phyloP scores from a whole-genome alignment of 2,329 filamentous ascomycete genomes.

The Mariannaea elegans region DNA sequence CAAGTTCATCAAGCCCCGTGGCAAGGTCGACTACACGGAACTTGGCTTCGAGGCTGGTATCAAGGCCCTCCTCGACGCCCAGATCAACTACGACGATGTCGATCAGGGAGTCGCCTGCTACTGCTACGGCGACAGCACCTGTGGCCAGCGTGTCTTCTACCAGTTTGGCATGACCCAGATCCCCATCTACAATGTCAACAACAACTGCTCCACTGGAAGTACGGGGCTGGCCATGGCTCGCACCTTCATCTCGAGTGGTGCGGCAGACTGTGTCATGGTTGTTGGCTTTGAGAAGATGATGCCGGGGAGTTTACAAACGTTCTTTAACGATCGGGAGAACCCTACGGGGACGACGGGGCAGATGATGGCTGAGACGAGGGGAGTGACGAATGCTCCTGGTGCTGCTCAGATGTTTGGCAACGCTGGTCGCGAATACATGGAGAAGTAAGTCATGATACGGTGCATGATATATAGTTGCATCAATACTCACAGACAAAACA shows the following conservation, averaged over 20 bases:
- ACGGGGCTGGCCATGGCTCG: conserved; percentile 88
- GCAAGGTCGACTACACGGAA: conserved; percentile 94
- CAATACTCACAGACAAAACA: conserved; percentile 46
- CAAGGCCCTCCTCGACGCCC: conserved; percentile 85
- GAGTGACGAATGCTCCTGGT: conserved; percentile 81
- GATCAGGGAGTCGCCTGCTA: conserved; percentile 97
- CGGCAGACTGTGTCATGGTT: conserved; percentile 87
- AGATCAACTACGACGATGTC: conserved; percentile 96
- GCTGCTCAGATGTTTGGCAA: conserved; percentile 97
- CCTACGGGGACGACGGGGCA: conserved; percentile 75
- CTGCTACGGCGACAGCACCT: conserved; percentile 95
- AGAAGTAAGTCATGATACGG: conserved; percentile 75
- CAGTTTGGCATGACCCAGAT: conserved; percentile 98
- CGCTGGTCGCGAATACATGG: conserved; percentile 92
- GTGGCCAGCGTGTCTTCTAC: conserved; percentile 96
- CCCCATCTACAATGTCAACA: conserved; percentile 98
- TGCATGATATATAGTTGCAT: no score
- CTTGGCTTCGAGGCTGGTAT: conserved; percentile 92
- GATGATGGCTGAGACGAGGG: conserved; percentile 87
- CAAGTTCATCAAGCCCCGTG: conserved; percentile 97
- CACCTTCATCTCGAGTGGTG: conserved; percentile 80
- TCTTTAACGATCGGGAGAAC: conserved; percentile 86
- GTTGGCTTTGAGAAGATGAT: conserved; percentile 99
- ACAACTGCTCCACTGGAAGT: conserved; percentile 97
- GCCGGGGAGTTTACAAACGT: conserved; percentile 82